Percentiles rank a stretch among this genome's conserved stretches.
Evolutionary conservation across 2,329 filamentous ascomycete species (phyloP).

Genomic region (Paraphaeosphaeria sporulosa): DNA sequence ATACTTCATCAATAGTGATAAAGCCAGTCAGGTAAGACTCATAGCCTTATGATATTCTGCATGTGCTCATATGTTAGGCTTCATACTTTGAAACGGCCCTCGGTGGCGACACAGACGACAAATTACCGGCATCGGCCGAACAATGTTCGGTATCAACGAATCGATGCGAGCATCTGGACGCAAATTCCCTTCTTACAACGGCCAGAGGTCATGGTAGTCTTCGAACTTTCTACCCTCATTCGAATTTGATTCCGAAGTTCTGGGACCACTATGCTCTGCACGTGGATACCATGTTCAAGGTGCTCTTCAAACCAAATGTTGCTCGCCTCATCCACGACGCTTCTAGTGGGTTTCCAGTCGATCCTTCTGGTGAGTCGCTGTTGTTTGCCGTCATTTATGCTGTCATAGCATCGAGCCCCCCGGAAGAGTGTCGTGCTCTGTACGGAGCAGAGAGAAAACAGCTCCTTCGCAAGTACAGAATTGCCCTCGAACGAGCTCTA

Average conservation of each 20-base stretch:
- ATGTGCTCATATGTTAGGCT: no score
- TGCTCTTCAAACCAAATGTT: constrained; percentile 23
- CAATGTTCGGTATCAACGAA: background rate
- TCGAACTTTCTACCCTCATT: background rate
- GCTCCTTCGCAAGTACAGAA: constrained; percentile 18
- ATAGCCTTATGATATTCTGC: no score
- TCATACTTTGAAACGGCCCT: no score
- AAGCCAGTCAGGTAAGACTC: no score
- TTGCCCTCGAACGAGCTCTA: constrained; percentile 17
- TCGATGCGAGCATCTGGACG: background rate
- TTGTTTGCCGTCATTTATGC: constrained; percentile 24
- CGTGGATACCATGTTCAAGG: constrained; percentile 21
- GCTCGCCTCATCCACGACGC: constrained; percentile 10
- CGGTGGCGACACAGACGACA: no score
- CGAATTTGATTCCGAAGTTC: background rate
- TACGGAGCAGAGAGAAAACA: constrained; percentile 13
- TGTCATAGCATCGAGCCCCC: constrained; percentile 11
- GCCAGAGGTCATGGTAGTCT: constrained; percentile 1
- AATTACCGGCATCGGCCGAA: background rate
- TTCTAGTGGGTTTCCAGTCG: constrained; percentile 1
- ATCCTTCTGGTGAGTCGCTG: constrained; percentile 7
- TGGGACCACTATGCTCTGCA: constrained; percentile 9
- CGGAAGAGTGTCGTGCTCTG: constrained; percentile 13
- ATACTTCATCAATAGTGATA: no score
- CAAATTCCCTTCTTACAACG: background rate